Percentiles rank a stretch among this genome's conserved stretches.
Evolutionary conservation across 2,329 filamentous ascomycete genomes (phyloP).

Genomic region (Aspergillus amoenus): DNA sequence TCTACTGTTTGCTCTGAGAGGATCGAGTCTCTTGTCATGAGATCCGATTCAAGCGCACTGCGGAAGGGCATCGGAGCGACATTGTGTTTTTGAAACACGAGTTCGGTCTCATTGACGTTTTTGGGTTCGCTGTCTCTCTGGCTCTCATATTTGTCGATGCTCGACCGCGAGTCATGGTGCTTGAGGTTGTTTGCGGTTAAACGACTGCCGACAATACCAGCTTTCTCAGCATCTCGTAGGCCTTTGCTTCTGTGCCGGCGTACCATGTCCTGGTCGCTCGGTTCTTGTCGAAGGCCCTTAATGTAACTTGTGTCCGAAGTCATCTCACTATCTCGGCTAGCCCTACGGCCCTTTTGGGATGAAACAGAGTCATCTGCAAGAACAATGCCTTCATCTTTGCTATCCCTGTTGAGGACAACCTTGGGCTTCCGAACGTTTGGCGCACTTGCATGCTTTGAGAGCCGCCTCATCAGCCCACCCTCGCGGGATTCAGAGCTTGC

Average conservation of each 20-base stretch:
- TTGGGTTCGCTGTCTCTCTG: constrained; percentile 39
- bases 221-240: constrained; percentile 56
- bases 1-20: constrained; percentile 76
- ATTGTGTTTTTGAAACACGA: constrained; percentile 54
- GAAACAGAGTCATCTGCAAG: constrained; percentile 54
- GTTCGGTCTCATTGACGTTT: constrained; percentile 54
- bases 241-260: constrained; percentile 56
- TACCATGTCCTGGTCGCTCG: constrained; percentile 52
- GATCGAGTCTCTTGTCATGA: constrained; percentile 78
- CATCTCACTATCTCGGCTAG: constrained; percentile 51
- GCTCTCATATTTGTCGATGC: constrained; percentile 45
- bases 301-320: constrained; percentile 47
- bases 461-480: constrained; percentile 50
- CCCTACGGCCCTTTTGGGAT: constrained; percentile 53
- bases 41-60: constrained; percentile 81
- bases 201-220: constrained; percentile 55
- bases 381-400: constrained; percentile 58
- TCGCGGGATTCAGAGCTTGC: constrained; percentile 59
- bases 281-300: constrained; percentile 48
- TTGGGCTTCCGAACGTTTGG: constrained; percentile 63
- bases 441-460: constrained; percentile 62
- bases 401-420: constrained; percentile 59
- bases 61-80: constrained; percentile 84
- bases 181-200: constrained; percentile 63
- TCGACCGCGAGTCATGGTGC: constrained; percentile 65